These are phyloP conservation scores for Dactylellina cionopaga DNA, from an alignment of 2,329 filamentous ascomycete genomes.

Conservation along the genomic window DNA sequence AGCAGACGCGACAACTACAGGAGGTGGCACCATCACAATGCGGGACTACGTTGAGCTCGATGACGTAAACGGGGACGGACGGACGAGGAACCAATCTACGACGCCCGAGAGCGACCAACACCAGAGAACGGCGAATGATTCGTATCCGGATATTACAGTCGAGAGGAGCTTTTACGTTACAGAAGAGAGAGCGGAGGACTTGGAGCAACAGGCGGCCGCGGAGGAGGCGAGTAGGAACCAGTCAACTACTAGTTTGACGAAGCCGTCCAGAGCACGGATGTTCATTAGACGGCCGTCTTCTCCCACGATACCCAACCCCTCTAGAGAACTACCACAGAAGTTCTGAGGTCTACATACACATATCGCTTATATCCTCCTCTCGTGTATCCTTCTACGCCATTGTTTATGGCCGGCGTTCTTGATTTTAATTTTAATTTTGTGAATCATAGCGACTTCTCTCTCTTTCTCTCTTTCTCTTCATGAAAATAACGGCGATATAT, in stretches of 20 bases:
- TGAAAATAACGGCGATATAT: background rate
- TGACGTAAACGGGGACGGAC: background rate
- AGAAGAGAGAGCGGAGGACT: conserved; percentile 33
- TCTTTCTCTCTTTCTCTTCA: background rate
- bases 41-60: conserved; percentile 34
- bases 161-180: conserved; percentile 40
- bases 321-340: conserved; percentile 5
- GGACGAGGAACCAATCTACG: background rate
- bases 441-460: background rate
- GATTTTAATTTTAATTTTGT: background rate
- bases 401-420: background rate
- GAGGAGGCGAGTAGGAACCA: conserved; percentile 12
- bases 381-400: background rate
- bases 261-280: conserved; percentile 16
- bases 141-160: conserved; percentile 44
- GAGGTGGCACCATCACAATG: background rate
- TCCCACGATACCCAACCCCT: conserved; percentile 12
- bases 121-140: conserved; percentile 11
- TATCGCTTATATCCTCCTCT: background rate
- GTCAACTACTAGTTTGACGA: conserved; percentile 15
- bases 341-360: too few species aligned
- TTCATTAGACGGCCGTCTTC: conserved; percentile 36
- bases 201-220: conserved; percentile 17
- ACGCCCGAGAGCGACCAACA: background rate
- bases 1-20: conserved; percentile 34